phyloP scores from a whole-genome alignment of 176 grass and related monocot genomes.

The Coix lacrymajobi region DNA sequence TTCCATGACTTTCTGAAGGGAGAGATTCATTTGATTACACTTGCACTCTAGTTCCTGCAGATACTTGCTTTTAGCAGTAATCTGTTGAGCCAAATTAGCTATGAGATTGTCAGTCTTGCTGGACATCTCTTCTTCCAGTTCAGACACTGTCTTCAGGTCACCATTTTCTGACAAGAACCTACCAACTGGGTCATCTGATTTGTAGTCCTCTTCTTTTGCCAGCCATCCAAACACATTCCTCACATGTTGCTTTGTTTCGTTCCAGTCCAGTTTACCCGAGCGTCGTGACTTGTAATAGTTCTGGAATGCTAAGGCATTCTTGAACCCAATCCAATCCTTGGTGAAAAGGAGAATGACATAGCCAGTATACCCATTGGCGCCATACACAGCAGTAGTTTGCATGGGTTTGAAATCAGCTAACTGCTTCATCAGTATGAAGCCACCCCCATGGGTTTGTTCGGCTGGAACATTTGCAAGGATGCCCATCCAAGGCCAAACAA shows the following conservation, averaged over 20 bases:
- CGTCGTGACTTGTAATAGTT: slow-evolving; percentile 28
- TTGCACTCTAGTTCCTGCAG: slow-evolving; percentile 44
- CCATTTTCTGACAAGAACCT: slow-evolving; percentile 33
- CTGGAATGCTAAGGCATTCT: slow-evolving; percentile 52
- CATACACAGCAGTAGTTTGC: neutral
- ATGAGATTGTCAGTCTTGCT: too few species aligned
- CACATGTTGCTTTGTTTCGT: neutral
- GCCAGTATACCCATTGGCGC: slow-evolving; percentile 10
- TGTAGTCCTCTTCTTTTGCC: slow-evolving; percentile 43
- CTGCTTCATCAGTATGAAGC: slow-evolving; percentile 20
- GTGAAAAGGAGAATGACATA: slow-evolving; percentile 35
- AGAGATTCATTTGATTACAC: slow-evolving; percentile 38
- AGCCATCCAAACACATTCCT: slow-evolving; percentile 36
- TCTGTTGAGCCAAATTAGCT: slow-evolving; percentile 32
- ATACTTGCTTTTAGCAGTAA: too few species aligned
- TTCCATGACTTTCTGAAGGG: slow-evolving; percentile 39
- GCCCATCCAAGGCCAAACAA: slow-evolving; percentile 62
- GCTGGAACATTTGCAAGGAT: slow-evolving; percentile 39
- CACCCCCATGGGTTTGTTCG: slow-evolving; percentile 2
- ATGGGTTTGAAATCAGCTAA: slow-evolving; percentile 33
- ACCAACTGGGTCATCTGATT: slow-evolving; percentile 27
- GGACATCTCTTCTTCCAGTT: slow-evolving; percentile 37
- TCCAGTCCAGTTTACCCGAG: slow-evolving; percentile 47
- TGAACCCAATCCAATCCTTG: slow-evolving; percentile 62
- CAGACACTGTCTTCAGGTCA: slow-evolving; percentile 38